phyloP scores from a whole-genome alignment of 176 grass and related monocot species.

The Rhynchospora pubera region DNA sequence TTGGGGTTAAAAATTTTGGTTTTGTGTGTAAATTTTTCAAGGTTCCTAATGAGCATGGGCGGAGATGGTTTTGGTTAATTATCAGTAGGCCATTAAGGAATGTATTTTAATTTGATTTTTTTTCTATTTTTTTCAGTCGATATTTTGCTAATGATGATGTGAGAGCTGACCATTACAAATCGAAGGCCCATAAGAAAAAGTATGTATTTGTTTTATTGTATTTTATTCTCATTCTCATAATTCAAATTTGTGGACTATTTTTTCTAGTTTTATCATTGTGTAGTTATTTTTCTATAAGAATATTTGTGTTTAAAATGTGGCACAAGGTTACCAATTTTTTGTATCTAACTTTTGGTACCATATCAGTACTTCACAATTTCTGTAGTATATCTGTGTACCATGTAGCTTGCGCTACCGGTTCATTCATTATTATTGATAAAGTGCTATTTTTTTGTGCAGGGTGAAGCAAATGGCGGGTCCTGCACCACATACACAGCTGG shows the following conservation, averaged over 20 bases:
- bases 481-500: constrained; percentile 69
- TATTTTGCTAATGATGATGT: constrained; percentile 67
- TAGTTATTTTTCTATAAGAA: background rate
- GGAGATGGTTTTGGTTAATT: background rate
- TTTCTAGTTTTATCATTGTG: background rate
- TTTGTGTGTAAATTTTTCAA: background rate
- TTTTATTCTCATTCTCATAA: background rate
- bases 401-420: background rate
- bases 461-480: constrained; percentile 67
- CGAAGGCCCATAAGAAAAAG: constrained; percentile 95
- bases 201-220: constrained; percentile 1
- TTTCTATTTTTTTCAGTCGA: constrained; percentile 41
- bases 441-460: constrained; percentile 22
- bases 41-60: background rate
- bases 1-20: background rate
- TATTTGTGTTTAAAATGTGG: background rate
- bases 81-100: background rate
- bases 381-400: background rate
- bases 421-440: background rate
- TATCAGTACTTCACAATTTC: background rate
- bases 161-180: constrained; percentile 64
- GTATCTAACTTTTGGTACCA: background rate
- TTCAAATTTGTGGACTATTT: background rate
- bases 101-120: constrained; percentile 15
- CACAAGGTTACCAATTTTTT: background rate